phyloP scores from a whole-genome alignment of 202 grass and related monocot species.

The Carex arenaria region DNA sequence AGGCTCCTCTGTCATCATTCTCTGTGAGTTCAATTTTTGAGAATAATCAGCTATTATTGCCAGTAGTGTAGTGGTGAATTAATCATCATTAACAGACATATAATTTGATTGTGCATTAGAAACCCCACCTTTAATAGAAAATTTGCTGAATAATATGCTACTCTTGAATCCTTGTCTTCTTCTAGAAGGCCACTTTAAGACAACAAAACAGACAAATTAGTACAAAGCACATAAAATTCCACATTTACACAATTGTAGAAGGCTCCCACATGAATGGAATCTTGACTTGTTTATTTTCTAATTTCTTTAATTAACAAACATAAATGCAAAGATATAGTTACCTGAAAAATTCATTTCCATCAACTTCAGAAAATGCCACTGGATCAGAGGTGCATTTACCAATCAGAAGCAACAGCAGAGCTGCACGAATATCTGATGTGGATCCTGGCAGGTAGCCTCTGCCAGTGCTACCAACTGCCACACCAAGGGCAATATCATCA shows the following conservation, averaged over 20 bases:
- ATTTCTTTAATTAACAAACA: neutral
- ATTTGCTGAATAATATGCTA: conserved; percentile 97
- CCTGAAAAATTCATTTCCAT: conserved; percentile 99
- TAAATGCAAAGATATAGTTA: conserved; percentile 29
- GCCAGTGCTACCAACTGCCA: conserved; percentile 95
- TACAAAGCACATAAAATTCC: neutral
- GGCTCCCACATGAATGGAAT: neutral
- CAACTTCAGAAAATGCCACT: conserved; percentile 84
- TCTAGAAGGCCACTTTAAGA: conserved; percentile 75
- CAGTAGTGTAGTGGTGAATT: neutral
- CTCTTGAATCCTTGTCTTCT: conserved; percentile 94
- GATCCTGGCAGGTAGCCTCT: conserved; percentile 95
- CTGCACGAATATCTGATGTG: conserved; percentile 95
- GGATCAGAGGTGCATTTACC: conserved; percentile 97
- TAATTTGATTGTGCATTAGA: conserved; percentile 7
- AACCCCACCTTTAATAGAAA: conserved; percentile 90
- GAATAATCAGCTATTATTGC: conserved; percentile 23
- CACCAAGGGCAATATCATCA: conserved; percentile 95
- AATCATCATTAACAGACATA: neutral
- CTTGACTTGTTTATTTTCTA: neutral
- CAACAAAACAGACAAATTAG: neutral
- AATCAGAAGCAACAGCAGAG: conserved; percentile 89
- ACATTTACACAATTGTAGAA: neutral
- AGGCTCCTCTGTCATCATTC: conserved; percentile 98
- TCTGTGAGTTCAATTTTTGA: conserved; percentile 45